phyloP scores from a whole-genome alignment of 2,329 filamentous ascomycete genomes.

The Colletotrichum sojae region DNA sequence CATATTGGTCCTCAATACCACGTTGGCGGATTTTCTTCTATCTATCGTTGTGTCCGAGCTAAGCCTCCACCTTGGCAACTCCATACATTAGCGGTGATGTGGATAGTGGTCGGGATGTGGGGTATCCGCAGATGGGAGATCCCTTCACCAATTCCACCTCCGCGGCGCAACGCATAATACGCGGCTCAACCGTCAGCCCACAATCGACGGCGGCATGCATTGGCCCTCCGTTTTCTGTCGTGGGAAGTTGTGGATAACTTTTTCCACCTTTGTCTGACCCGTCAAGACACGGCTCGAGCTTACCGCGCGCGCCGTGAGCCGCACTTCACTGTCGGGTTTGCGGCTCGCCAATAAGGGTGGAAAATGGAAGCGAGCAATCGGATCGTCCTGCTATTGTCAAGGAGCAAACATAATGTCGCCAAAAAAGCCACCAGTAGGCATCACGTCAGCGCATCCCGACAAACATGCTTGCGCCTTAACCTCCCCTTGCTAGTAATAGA shows the following conservation, averaged over 20 bases:
- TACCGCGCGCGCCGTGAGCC: conserved; percentile 11
- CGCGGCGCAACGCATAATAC: neutral
- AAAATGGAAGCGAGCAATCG: too few species aligned
- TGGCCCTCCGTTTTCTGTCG: neutral
- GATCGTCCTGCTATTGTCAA: neutral
- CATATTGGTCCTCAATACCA: conserved; percentile 11
- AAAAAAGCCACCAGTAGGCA: neutral
- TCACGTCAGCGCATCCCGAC: neutral
- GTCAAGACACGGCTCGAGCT: conserved; percentile 7
- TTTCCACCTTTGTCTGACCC: conserved; percentile 4
- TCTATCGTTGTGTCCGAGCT: neutral
- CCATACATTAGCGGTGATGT: too few species aligned
- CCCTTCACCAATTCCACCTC: neutral
- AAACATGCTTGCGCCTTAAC: too few species aligned
- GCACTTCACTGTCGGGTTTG: too few species aligned
- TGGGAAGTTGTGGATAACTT: neutral
- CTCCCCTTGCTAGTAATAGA: neutral
- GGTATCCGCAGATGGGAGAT: neutral
- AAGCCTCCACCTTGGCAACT: neutral
- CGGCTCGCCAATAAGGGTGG: too few species aligned
- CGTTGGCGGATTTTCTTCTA: conserved; percentile 5
- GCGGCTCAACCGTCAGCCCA: conserved; percentile 4
- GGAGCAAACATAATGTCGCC: conserved; percentile 6
- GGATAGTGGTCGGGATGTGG: conserved; percentile 11
- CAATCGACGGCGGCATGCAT: conserved; percentile 2